Conservation (phyloP, 2,329 filamentous ascomycete genomes). For the Decorospora gaudefroyi region DNA sequence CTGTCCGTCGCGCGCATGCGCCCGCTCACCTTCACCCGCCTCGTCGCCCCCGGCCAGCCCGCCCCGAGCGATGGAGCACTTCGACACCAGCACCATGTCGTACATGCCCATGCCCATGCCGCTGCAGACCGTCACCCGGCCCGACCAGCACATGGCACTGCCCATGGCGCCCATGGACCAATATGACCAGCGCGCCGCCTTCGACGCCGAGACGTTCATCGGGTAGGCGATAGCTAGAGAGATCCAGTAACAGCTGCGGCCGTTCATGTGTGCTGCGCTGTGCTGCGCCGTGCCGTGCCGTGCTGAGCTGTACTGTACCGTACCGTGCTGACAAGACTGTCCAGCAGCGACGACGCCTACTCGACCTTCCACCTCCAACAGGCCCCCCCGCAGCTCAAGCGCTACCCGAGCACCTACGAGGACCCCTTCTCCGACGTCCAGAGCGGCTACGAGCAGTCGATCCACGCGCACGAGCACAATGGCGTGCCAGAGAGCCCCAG, state of each 20-base stretch:
- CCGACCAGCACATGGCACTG: conserved; percentile 46
- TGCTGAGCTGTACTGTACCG: too few relatives aligned
- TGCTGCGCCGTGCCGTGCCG: too few relatives aligned
- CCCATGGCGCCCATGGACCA: conserved; percentile 58
- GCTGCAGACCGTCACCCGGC: conserved; percentile 57
- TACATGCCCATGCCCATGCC: conserved; percentile 63
- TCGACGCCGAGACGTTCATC: conserved; percentile 63
- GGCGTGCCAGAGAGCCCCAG: conserved; percentile 57
- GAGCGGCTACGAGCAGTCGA: conserved; percentile 54
- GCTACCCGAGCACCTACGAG: conserved; percentile 56
- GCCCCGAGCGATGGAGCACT: conserved; percentile 56
- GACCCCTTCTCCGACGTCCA: conserved; percentile 58
- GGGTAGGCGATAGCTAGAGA: conserved; percentile 55
- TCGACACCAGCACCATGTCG: conserved; percentile 65
- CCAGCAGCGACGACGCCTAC: conserved; percentile 59
- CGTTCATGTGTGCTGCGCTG: too few relatives aligned
- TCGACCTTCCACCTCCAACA: conserved; percentile 49
- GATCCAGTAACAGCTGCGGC: conserved; percentile 18
- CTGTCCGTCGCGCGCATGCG: conserved; percentile 38
- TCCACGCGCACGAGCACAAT: conserved; percentile 53
- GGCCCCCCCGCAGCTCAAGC: conserved; percentile 52
- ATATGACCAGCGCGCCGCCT: conserved; percentile 63
- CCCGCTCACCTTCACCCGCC: conserved; percentile 20
- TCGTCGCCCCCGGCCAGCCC: conserved; percentile 27
- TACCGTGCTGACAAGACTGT: conserved; percentile 38